Base-by-base conservation (phyloP, 208 protist genomes). In the Phytomonas serpens region DNA sequence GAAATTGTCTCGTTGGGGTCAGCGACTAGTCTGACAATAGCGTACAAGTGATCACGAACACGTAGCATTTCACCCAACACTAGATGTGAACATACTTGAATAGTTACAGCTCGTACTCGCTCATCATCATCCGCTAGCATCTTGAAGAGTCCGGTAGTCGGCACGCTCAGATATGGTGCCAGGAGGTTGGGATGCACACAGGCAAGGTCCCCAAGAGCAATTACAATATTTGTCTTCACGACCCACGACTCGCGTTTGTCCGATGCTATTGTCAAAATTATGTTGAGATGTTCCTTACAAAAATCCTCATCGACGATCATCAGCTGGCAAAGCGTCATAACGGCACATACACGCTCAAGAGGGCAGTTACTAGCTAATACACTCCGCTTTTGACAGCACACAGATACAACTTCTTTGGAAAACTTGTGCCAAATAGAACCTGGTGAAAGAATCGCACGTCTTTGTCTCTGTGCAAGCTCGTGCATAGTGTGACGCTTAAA, bases 51-150 rank as follows among this genome's bases (percentile, higher is more conserved):
- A 64, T 96, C 89, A 61, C 83, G 78, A 40, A 96, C 90, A 64
- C 92, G 92, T 64, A 96, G 86, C 92, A 96, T 96, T 42, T 96
- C 92, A 10, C 87, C 84, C 52, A 96, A 81, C 63, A 96, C 89
- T 9, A 96, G 77, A 68, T 96, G 92, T 10, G 92, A 94, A 78
- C 92, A 96, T 36, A 96, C 89, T 76, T 96, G 92, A 77, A 96
- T 93, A 16, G 92, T 94, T 70, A 94, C 87, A 4, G 92, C 88
- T 32, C 92, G 83, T 70, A 96, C 92, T 14, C 92, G 83, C 27
- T 90, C 77, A 73, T 96, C 92, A 74, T 90, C 82, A 75, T 96
- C 89, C 52, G 81, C 84, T 27, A 96, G 83, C 42, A 96, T 79
- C 70, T 87, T 89, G 69, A 94, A 93, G 68, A 96, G 91, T 32